Conservation (phyloP, 129 eudicot genomes). For the Tagetes patula region DNA sequence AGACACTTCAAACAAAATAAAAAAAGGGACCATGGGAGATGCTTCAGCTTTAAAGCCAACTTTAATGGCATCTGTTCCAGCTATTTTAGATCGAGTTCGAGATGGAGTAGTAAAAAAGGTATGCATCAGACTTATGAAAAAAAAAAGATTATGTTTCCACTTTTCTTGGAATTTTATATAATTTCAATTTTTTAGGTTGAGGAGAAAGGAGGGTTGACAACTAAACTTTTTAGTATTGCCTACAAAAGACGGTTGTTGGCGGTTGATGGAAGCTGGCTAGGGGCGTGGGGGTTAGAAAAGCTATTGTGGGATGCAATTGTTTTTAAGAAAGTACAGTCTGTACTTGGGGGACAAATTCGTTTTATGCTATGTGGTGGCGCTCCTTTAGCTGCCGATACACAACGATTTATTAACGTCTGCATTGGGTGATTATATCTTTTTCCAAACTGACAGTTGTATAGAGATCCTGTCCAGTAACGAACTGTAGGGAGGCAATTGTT, state of each 20-base stretch:
- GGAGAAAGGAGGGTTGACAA: slow-evolving; percentile 80
- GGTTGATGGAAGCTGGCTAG: slow-evolving; percentile 89
- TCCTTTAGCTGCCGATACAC: slow-evolving; percentile 92
- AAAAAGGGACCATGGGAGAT: slow-evolving; percentile 92
- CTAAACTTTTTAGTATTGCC: slow-evolving; percentile 67
- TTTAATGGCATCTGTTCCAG: slow-evolving; percentile 92
- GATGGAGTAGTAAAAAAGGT: slow-evolving; percentile 94
- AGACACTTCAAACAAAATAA: slow-evolving; percentile 89
- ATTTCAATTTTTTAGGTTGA: slow-evolving; percentile 50
- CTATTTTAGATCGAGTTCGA: slow-evolving; percentile 91
- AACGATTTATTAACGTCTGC: slow-evolving; percentile 84
- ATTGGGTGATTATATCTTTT: slow-evolving; percentile 59
- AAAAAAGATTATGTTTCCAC: background rate
- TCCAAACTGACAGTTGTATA: background rate
- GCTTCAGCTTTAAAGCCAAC: slow-evolving; percentile 81
- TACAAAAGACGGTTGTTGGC: slow-evolving; percentile 75
- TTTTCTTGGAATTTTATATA: background rate
- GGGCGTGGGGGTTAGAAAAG: slow-evolving; percentile 84
- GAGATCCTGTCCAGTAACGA: background rate
- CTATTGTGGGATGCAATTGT: slow-evolving; percentile 73
- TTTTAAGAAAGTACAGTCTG: slow-evolving; percentile 60
- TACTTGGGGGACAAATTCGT: slow-evolving; percentile 88
- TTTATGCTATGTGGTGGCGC: slow-evolving; percentile 98
- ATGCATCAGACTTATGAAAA: background rate
- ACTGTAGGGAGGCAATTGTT: background rate